Evolutionary conservation across 2,329 filamentous ascomycete species (phyloP).

Genomic region (Cladophialophora exuberans): DNA sequence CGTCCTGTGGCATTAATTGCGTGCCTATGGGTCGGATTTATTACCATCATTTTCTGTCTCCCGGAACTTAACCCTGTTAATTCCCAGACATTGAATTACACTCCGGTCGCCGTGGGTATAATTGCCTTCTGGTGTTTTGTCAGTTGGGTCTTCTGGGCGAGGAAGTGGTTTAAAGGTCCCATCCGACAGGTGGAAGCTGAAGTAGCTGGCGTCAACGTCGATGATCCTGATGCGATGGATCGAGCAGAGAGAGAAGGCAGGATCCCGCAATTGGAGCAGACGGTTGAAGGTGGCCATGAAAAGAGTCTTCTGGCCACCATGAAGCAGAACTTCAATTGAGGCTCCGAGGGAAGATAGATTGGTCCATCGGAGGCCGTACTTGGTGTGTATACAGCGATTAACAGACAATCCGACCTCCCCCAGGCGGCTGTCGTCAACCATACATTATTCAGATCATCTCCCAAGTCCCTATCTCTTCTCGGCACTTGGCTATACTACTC

Average conservation of each 20-base stretch:
- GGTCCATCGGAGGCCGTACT: not conserved
- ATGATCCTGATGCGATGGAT: conserved; percentile 51
- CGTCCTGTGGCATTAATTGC: conserved; percentile 53
- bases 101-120: conserved; percentile 62
- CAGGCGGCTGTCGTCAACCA: too few species aligned
- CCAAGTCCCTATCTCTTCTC: too few species aligned
- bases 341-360: not conserved
- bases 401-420: too few species aligned
- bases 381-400: not conserved
- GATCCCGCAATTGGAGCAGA: conserved; percentile 22
- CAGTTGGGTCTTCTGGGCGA: conserved; percentile 58
- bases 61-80: conserved; percentile 60
- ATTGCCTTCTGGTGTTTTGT: conserved; percentile 53
- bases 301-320: conserved; percentile 29
- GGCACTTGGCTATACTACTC: too few species aligned
- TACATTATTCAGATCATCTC: too few species aligned
- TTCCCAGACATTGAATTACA: conserved; percentile 63
- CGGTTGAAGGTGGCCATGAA: conserved; percentile 14
- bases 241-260: conserved; percentile 39
- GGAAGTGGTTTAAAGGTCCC: conserved; percentile 60
- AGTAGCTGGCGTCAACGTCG: conserved; percentile 52
- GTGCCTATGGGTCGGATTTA: conserved; percentile 57
- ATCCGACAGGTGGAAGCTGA: conserved; percentile 58
- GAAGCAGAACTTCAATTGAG: conserved; percentile 26
- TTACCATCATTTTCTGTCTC: conserved; percentile 62